A percentile compares a stretch with the other conserved stretches of the same genome.
Conservation (phyloP, 805 yeast genomes). For the Wickerhamomyces sydowiorum region DNA sequence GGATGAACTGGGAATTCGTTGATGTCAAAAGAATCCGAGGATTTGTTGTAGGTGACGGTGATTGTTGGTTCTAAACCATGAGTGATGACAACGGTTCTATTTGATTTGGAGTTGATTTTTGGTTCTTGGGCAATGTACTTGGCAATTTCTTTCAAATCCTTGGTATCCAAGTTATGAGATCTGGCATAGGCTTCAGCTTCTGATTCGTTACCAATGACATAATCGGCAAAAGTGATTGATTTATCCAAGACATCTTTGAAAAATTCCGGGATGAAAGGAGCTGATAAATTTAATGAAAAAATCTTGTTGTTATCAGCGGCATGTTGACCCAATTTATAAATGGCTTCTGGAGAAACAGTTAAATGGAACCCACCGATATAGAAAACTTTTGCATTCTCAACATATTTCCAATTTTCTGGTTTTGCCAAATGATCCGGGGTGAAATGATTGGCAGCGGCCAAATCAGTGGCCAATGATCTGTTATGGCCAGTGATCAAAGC, state of each 20-base stretch:
- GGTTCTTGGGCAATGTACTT: constrained; percentile 74
- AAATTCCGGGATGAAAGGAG: constrained; percentile 94
- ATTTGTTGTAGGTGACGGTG: constrained; percentile 53
- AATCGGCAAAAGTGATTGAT: constrained; percentile 82
- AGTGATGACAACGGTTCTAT: constrained; percentile 88
- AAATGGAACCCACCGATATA: constrained; percentile 99
- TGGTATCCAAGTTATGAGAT: constrained; percentile 57
- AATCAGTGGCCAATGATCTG: constrained; percentile 93
- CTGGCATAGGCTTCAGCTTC: constrained; percentile 95
- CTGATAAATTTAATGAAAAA: constrained; percentile 82
- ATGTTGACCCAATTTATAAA: constrained; percentile 82
- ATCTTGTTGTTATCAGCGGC: constrained; percentile 79
- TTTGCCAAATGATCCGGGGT: constrained; percentile 79
- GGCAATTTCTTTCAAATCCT: constrained; percentile 73
- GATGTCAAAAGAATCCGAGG: constrained; percentile 39
- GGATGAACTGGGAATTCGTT: constrained; percentile 64
- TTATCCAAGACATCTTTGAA: constrained; percentile 87
- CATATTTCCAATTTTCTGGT: constrained; percentile 85
- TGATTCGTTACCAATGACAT: constrained; percentile 90
- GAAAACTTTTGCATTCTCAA: constrained; percentile 73
- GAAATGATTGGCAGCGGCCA: constrained; percentile 98
- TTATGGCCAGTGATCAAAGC: constrained; percentile 83
- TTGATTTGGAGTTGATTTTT: constrained; percentile 59
- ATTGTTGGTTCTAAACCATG: constrained; percentile 93
- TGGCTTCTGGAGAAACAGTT: constrained; percentile 96